Percentiles rank a stretch among this genome's conserved stretches.
Evolutionary conservation across 1,284 basidiomycete genomes (phyloP).

Genomic region (Xerocomus amazonicus): DNA sequence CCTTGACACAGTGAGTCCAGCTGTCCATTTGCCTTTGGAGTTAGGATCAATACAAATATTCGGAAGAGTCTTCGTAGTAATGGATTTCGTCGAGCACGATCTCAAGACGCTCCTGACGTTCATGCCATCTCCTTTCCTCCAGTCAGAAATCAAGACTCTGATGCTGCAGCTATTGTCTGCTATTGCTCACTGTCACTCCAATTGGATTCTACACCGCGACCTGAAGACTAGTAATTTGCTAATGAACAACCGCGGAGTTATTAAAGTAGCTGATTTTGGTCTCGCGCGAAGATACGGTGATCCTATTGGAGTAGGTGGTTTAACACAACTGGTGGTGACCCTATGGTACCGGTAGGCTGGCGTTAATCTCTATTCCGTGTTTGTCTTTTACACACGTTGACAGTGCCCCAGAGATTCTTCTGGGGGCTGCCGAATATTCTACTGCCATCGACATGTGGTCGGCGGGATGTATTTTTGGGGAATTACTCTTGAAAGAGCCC

Average conservation of each 20-base stretch:
- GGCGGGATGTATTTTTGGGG: slow-evolving; percentile 98
- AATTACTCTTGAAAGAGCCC: slow-evolving; percentile 90
- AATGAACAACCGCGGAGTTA: slow-evolving; percentile 98
- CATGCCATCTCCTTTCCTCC: slow-evolving; percentile 93
- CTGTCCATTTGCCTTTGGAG: slow-evolving; percentile 1
- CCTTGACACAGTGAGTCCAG: slow-evolving; percentile 87
- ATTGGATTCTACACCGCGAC: slow-evolving; percentile 98
- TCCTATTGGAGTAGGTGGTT: slow-evolving; percentile 85
- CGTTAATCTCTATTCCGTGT: slow-evolving; percentile 6
- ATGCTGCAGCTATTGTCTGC: slow-evolving; percentile 94
- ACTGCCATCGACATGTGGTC: slow-evolving; percentile 99
- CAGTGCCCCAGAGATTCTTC: slow-evolving; percentile 92
- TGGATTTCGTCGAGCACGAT: slow-evolving; percentile 99
- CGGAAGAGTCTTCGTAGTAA: slow-evolving; percentile 92
- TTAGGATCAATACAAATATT: slow-evolving; percentile 19
- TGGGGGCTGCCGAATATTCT: slow-evolving; percentile 90
- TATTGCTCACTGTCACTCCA: slow-evolving; percentile 86
- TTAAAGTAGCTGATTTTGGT: slow-evolving; percentile 99
- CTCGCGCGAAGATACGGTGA: slow-evolving; percentile 94
- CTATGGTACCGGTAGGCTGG: slow-evolving; percentile 91
- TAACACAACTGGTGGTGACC: slow-evolving; percentile 97
- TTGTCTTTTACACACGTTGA: slow-evolving; percentile 10
- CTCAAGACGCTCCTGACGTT: slow-evolving; percentile 91
- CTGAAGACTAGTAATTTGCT: slow-evolving; percentile 96
- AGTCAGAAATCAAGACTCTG: slow-evolving; percentile 97